Evolutionary conservation across 2,329 filamentous ascomycete genomes (phyloP).

Genomic region (Graphilbum fragrans): DNA sequence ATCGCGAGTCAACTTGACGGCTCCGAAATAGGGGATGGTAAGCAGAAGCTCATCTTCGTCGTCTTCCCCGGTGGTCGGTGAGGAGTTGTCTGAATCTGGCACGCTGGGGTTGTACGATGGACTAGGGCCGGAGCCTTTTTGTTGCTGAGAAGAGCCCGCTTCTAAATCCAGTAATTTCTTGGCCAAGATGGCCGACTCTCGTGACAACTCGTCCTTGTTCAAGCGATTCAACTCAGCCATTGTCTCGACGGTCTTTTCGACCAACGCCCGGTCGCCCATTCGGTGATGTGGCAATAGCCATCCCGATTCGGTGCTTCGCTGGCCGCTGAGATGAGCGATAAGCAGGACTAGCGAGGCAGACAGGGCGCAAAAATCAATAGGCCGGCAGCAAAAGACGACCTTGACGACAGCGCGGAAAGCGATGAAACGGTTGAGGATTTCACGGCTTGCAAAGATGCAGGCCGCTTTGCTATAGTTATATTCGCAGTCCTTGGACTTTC

Average conservation of each 20-base stretch:
- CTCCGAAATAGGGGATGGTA: constrained; percentile 5
- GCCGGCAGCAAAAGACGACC: constrained; percentile 23
- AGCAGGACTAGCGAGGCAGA: constrained; percentile 25
- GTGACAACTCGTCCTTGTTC: constrained; percentile 15
- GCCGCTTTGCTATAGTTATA: constrained; percentile 26
- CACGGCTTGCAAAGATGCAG: constrained; percentile 26
- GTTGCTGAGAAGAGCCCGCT: neutral
- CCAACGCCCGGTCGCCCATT: constrained; percentile 24
- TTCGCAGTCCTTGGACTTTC: constrained; percentile 1
- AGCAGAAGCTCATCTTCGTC: constrained; percentile 1
- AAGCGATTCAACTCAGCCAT: constrained; percentile 15
- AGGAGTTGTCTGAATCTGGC: neutral
- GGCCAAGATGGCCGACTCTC: constrained; percentile 19
- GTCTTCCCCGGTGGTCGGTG: neutral
- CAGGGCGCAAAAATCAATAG: constrained; percentile 27
- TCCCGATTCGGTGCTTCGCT: neutral
- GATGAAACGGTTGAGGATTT: constrained; percentile 25
- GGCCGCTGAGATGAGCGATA: constrained; percentile 24
- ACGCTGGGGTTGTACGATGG: neutral
- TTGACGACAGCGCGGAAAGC: constrained; percentile 19
- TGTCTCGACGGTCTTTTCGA: constrained; percentile 22
- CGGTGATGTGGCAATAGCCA: constrained; percentile 26
- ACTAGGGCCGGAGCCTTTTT: no score
- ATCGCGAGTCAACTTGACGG: constrained; percentile 1
- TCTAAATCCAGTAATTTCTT: constrained; percentile 26